Evolutionary conservation across 2,329 filamentous ascomycete genomes (phyloP).

Genomic region (Macrophomina phaseolina): DNA sequence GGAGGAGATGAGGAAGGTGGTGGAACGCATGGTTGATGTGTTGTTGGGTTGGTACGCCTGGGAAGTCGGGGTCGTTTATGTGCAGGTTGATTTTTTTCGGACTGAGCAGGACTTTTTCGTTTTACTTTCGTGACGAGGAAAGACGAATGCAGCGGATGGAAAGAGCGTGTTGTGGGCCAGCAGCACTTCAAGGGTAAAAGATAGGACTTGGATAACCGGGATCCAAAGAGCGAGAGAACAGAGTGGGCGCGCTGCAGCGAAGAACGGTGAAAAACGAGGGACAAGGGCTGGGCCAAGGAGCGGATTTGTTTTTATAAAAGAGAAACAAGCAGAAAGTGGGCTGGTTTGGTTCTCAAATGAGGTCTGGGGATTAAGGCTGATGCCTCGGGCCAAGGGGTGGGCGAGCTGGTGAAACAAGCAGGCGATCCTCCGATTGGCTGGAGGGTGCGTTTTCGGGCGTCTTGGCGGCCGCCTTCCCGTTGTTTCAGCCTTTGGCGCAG

Average conservation of each 20-base stretch:
- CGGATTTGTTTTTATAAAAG: conserved; percentile 5
- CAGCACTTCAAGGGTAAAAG: conserved; percentile 18
- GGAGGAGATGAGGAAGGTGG: conserved; percentile 25
- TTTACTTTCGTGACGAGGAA: not conserved
- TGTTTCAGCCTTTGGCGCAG: conserved; percentile 18
- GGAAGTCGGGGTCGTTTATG: not conserved
- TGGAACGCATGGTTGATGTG: conserved; percentile 27
- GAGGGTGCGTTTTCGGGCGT: not conserved
- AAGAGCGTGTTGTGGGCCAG: conserved; percentile 14
- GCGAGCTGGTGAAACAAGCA: not conserved
- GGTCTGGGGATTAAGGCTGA: conserved; percentile 25
- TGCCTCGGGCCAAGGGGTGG: conserved; percentile 8
- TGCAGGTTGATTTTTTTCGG: not conserved
- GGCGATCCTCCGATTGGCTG: conserved; percentile 8
- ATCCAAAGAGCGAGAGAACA: conserved; percentile 23
- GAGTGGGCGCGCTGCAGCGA: conserved; percentile 8
- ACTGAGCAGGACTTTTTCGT: not conserved
- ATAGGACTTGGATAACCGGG: conserved; percentile 11
- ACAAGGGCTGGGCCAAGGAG: not conserved
- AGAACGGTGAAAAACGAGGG: not conserved
- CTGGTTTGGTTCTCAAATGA: not conserved
- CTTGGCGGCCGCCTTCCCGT: conserved; percentile 17
- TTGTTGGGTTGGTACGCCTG: not conserved
- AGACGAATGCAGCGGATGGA: conserved; percentile 4
- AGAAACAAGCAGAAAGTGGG: conserved; percentile 7